A percentile compares a stretch with the other conserved stretches of the same genome.
These are phyloP conservation scores for Kwoniella bestiolae DNA, from an alignment of 768 basidiomycete species.

Conservation along the genomic window DNA sequence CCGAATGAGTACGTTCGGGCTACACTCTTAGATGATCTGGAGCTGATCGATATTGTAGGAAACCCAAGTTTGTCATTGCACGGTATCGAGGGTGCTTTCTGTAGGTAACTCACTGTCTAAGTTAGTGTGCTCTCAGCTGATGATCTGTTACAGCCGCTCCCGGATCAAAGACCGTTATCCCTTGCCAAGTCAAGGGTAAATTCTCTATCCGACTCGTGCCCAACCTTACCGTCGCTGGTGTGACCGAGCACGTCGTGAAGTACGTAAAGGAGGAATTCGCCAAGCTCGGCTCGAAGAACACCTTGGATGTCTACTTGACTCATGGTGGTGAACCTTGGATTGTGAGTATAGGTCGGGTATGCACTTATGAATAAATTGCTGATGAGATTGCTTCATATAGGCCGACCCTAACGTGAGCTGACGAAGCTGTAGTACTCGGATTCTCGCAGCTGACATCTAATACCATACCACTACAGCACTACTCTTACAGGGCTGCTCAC, in stretches of 20 bases:
- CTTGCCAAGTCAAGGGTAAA: conserved; percentile 75
- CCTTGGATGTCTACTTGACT: conserved; percentile 69
- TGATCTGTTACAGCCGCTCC: conserved; percentile 38
- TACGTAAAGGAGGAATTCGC: conserved; percentile 80
- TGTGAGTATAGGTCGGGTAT: too few species aligned
- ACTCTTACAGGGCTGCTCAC: conserved; percentile 89
- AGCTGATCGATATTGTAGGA: conserved; percentile 15
- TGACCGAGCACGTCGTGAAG: conserved; percentile 71
- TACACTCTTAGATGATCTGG: background rate
- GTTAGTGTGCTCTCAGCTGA: conserved; percentile 11
- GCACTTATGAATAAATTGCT: background rate
- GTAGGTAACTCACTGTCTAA: conserved; percentile 28
- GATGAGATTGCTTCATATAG: background rate
- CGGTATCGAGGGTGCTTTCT: conserved; percentile 95
- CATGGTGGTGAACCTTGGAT: conserved; percentile 92
- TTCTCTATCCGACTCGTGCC: conserved; percentile 94
- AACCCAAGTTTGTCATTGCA: conserved; percentile 85
- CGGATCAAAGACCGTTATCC: conserved; percentile 77
- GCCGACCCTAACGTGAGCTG: conserved; percentile 48
- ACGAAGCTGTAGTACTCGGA: background rate
- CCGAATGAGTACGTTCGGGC: conserved; percentile 69
- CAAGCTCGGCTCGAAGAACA: conserved; percentile 84
- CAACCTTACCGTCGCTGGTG: conserved; percentile 76
- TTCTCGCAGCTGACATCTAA: background rate
- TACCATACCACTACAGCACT: conserved; percentile 70